A percentile compares a stretch with the other conserved stretches of the same genome.
Conservation (phyloP, 768 basidiomycete genomes). For the Suillus hirtellus region DNA sequence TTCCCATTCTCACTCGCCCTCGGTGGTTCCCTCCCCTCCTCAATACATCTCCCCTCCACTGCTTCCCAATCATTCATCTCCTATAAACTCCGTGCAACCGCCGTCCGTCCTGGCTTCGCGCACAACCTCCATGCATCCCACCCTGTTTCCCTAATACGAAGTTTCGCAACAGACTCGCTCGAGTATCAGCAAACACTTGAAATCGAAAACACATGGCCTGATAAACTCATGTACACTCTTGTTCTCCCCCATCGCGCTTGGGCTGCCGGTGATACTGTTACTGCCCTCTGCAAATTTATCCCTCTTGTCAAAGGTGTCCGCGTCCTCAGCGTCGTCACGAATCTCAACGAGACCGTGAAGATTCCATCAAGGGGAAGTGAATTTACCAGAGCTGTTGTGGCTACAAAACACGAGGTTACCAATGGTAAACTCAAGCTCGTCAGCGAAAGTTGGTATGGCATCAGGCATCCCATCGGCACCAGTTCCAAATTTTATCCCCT, state of each 20-base stretch:
- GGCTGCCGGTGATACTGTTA: conserved; percentile 85
- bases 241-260: conserved; percentile 95
- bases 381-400: conserved; percentile 58
- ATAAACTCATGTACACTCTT: conserved; percentile 93
- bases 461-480: conserved; percentile 5
- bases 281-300: conserved; percentile 82
- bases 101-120: conserved; percentile 74
- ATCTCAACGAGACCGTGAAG: conserved; percentile 75
- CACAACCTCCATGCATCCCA: conserved; percentile 62
- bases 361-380: conserved; percentile 57
- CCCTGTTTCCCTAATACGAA: conserved; percentile 69
- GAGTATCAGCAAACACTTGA: conserved; percentile 97
- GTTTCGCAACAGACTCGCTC: conserved; percentile 77
- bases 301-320: conserved; percentile 84
- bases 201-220: conserved; percentile 96
- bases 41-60: conserved; percentile 50
- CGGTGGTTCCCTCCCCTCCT: conserved; percentile 83
- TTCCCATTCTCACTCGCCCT: conserved; percentile 92
- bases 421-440: conserved; percentile 52
- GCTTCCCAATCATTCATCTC: conserved; percentile 63
- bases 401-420: conserved; percentile 65
- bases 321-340: conserved; percentile 64
- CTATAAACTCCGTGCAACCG: conserved; percentile 91
- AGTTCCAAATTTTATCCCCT: neutral
- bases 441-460: conserved; percentile 17